Evolutionary conservation across 1,139 yeast species (phyloP), one percentile per base, ranked within the genome.

Genomic region (Saccharomyces uvarum): DNA sequence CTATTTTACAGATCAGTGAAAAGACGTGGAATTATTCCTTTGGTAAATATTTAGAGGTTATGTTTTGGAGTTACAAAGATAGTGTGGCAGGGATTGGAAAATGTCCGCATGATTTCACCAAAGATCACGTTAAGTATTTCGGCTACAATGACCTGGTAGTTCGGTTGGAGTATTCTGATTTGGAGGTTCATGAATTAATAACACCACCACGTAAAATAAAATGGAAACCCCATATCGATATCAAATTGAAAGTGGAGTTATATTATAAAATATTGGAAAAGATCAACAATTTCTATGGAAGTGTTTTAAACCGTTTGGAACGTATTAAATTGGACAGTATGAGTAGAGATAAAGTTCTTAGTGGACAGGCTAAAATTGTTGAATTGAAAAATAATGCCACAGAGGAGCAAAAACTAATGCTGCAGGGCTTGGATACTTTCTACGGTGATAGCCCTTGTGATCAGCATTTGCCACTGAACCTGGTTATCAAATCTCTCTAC

Each of bases 11-110:
- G n/a, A 82, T 95, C 86, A 86, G 88, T 62, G 93, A 89, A 53
- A 86, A 85, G 29, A 84, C 97, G 0, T 91, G 95, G 84, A 89
- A 86, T 65, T 84, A 85, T 60, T 91, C 98, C 0, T 83, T 95
- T 68, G 99, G 99, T 0, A 95, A 93, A 66, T 95, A 88, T 65
- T 75, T 95, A 49, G 98, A 95, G 70, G 73, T 91, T 28, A 77
- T 86, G 46, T 91, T 90, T 66, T 90, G 95, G 86, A 89, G 95
- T 52, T 67, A 67, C 61, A 61, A 73, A 63, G 59, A 68, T 68
- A 61, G 74, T 60, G 56, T 68, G 64, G 70, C 76, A 63, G 71
- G 82, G 65, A 69, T 76, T 26, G 86, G 84, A 1, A 73, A 77
- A 29, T 95, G 99, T 69, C 70, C 76, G 1, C 97, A 93, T 69